A percentile compares a stretch with the other conserved stretches of the same genome.
These are phyloP conservation scores for Tricholoma sp. DNA, from an alignment of 768 basidiomycete species.

Conservation along the genomic window DNA sequence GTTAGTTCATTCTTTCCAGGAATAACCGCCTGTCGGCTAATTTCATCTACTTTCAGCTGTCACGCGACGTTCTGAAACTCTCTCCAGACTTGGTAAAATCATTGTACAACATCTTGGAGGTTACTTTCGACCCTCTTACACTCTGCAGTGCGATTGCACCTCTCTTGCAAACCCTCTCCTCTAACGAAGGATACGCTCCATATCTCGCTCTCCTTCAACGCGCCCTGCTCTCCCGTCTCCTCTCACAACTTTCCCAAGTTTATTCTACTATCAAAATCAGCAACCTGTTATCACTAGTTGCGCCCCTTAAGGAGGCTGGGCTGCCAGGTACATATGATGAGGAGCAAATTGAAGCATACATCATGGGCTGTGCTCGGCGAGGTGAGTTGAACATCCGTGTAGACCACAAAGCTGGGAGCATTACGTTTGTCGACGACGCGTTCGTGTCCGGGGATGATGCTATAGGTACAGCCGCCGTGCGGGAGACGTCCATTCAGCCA, in stretches of 20 bases:
- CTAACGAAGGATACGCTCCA: constrained; percentile 60
- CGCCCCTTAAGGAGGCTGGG: constrained; percentile 59
- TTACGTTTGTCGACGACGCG: constrained; percentile 80
- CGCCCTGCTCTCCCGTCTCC: constrained; percentile 85
- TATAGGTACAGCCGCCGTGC: constrained; percentile 24
- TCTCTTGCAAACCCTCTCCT: constrained; percentile 57
- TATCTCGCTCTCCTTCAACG: constrained; percentile 90
- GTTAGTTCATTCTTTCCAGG: constrained; percentile 37
- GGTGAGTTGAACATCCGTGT: constrained; percentile 84
- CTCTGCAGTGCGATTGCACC: constrained; percentile 78
- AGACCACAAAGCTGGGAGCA: constrained; percentile 82
- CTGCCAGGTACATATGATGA: constrained; percentile 56
- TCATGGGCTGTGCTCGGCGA: constrained; percentile 87
- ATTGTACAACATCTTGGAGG: constrained; percentile 86
- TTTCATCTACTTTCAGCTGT: constrained; percentile 44
- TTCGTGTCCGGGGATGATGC: constrained; percentile 46
- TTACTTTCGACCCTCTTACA: constrained; percentile 87
- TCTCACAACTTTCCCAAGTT: constrained; percentile 88
- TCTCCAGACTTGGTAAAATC: constrained; percentile 68
- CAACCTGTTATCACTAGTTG: constrained; percentile 73
- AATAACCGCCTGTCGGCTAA: neutral
- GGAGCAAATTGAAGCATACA: constrained; percentile 83
- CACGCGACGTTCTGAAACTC: constrained; percentile 77
- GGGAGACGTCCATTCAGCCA: constrained; percentile 55
- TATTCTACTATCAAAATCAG: constrained; percentile 83